Conservation (phyloP, 1,139 yeast genomes). For the Saccharomyces hybrid region DNA sequence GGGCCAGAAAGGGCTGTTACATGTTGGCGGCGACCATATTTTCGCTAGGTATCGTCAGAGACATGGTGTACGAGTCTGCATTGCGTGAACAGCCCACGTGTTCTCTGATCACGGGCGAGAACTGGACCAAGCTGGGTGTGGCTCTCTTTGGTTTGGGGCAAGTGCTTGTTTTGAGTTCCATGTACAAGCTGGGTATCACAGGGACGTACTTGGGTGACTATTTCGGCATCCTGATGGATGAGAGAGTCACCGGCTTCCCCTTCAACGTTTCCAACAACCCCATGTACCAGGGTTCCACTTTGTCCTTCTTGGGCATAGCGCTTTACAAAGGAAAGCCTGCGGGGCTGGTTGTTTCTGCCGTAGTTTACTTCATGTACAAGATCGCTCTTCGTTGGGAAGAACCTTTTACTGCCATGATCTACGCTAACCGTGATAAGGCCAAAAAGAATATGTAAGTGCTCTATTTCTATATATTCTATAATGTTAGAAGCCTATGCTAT, state of each 20-base stretch:
- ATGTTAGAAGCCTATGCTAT: neutral
- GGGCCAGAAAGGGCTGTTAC: conserved; percentile 70
- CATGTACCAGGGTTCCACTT: conserved; percentile 90
- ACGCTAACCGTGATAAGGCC: conserved; percentile 49
- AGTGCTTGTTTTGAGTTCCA: conserved; percentile 69
- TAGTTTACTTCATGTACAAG: conserved; percentile 75
- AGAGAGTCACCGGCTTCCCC: conserved; percentile 90
- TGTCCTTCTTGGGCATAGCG: conserved; percentile 87
- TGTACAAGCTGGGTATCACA: conserved; percentile 92
- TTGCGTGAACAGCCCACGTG: conserved; percentile 50
- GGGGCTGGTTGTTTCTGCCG: conserved; percentile 62
- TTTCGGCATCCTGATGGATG: conserved; percentile 89
- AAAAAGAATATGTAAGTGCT: neutral
- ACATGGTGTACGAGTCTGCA: conserved; percentile 64
- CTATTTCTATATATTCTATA: neutral
- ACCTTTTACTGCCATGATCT: conserved; percentile 89
- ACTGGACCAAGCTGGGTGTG: conserved; percentile 34
- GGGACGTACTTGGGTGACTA: conserved; percentile 97
- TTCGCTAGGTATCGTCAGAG: conserved; percentile 75
- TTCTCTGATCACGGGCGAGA: conserved; percentile 37
- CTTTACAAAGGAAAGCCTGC: conserved; percentile 86
- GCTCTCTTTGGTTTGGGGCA: conserved; percentile 61
- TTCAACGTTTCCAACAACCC: conserved; percentile 88
- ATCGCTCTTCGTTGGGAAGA: conserved; percentile 86
- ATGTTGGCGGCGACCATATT: conserved; percentile 74